phyloP scores from a whole-genome alignment of 75 land plant species.

The Picea glauca region DNA sequence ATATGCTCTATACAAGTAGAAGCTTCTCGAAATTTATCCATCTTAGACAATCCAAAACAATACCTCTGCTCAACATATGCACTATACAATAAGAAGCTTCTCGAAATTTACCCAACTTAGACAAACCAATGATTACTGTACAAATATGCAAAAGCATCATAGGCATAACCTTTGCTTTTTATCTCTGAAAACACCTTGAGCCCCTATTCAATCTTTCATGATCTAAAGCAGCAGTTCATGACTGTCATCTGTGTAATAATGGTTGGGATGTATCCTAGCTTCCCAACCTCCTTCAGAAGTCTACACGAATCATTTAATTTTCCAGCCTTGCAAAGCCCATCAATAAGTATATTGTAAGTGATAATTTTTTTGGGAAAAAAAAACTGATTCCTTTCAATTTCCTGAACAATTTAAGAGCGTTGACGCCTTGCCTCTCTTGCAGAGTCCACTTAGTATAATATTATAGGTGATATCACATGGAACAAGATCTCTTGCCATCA shows the following conservation, averaged over 20 bases:
- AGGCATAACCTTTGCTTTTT: conserved; percentile 37
- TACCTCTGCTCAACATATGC: conserved; percentile 25
- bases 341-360: conserved; percentile 55
- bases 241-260: conserved; percentile 52
- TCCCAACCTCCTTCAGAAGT: conserved; percentile 33
- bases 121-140: conserved; percentile 38
- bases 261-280: conserved; percentile 31
- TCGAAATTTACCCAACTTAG: conserved; percentile 28
- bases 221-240: conserved; percentile 50
- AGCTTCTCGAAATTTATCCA: conserved; percentile 38
- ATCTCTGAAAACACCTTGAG: conserved; percentile 36
- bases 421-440: conserved; percentile 35
- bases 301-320: conserved; percentile 23
- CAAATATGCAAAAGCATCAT: conserved; percentile 52
- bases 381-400: conserved; percentile 27
- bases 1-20: conserved; percentile 24
- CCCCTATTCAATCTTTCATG: conserved; percentile 30
- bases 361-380: conserved; percentile 21
- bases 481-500: conserved; percentile 11
- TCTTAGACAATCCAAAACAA: conserved; percentile 35
- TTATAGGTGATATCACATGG: conserved; percentile 36
- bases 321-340: conserved; percentile 51
- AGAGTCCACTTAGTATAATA: conserved; percentile 49
- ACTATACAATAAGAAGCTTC: conserved; percentile 36
- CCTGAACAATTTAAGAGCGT: conserved; percentile 51